Percentiles rank a stretch among this genome's conserved stretches.
Conservation (phyloP, 1,139 yeast species). For the Lodderomyces jiufengensis region DNA sequence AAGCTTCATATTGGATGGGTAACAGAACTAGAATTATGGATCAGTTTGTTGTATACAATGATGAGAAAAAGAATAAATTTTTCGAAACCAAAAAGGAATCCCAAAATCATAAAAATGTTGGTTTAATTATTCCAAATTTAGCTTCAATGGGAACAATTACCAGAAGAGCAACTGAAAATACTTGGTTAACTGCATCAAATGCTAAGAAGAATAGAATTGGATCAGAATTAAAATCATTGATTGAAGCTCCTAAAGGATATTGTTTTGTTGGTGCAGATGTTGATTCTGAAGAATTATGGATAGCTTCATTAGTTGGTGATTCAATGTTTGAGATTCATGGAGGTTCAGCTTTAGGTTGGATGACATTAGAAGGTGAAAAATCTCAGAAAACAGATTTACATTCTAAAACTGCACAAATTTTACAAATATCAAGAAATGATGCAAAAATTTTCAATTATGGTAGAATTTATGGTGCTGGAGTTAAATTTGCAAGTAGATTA, state of each 20-base stretch:
- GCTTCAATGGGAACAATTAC: slow-evolving; percentile 97
- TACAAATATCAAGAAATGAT: slow-evolving; percentile 86
- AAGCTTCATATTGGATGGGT: slow-evolving; percentile 92
- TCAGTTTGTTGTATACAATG: slow-evolving; percentile 74
- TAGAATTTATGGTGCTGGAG: slow-evolving; percentile 96
- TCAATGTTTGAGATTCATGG: slow-evolving; percentile 88
- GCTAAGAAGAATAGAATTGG: slow-evolving; percentile 85
- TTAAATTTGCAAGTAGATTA: slow-evolving; percentile 78
- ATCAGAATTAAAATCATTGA: slow-evolving; percentile 84
- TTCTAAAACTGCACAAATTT: slow-evolving; percentile 85
- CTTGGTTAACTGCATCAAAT: slow-evolving; percentile 97
- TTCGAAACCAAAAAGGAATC: slow-evolving; percentile 23
- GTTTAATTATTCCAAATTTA: slow-evolving; percentile 78
- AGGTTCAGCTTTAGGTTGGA: slow-evolving; percentile 97
- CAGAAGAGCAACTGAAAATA: slow-evolving; percentile 92
- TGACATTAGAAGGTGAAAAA: slow-evolving; percentile 97
- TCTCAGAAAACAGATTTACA: slow-evolving; percentile 89
- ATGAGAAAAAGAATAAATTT: slow-evolving; percentile 24
- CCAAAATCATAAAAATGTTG: slow-evolving; percentile 36
- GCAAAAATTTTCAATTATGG: slow-evolving; percentile 97
- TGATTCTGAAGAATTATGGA: slow-evolving; percentile 97
- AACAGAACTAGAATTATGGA: slow-evolving; percentile 77
- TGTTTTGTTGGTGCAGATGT: slow-evolving; percentile 97
- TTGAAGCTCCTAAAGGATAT: slow-evolving; percentile 86
- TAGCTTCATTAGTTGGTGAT: slow-evolving; percentile 93